Evolutionary conservation across 139 green algal species (phyloP).

Genomic region (Dunaliella primolecta): DNA sequence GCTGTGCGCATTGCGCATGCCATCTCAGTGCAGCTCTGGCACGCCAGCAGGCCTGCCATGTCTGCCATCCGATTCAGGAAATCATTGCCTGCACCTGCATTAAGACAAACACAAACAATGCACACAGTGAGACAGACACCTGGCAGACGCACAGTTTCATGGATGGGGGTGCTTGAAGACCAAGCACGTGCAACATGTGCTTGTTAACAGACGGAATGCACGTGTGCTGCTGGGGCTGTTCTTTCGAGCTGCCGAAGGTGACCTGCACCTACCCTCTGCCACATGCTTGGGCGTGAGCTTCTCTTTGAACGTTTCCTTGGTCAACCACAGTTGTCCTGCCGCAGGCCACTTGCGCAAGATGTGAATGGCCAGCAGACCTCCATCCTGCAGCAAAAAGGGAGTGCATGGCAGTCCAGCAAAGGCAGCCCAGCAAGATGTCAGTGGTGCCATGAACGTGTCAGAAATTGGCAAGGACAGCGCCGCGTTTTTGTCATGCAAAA

Average conservation of each 20-base stretch:
- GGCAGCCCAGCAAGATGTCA: too few species aligned
- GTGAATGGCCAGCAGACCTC: constrained; percentile 6
- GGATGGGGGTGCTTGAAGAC: background rate
- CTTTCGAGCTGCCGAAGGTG: too few species aligned
- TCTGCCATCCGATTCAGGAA: constrained; percentile 5
- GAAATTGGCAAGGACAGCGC: too few species aligned
- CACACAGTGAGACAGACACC: too few species aligned
- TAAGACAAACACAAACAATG: background rate
- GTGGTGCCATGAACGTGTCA: too few species aligned
- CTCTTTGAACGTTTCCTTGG: background rate
- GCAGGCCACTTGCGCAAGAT: background rate
- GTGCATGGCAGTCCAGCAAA: too few species aligned
- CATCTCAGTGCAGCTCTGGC: background rate
- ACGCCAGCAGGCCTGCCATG: constrained; percentile 1
- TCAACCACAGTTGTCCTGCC: background rate
- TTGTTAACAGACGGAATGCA: too few species aligned
- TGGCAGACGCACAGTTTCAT: too few species aligned
- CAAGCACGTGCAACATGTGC: too few species aligned
- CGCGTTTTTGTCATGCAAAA: too few species aligned
- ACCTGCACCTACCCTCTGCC: background rate
- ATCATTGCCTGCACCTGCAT: background rate
- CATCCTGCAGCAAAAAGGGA: background rate
- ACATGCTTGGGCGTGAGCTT: background rate
- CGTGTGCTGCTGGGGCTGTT: too few species aligned
- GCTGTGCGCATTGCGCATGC: background rate